These are phyloP conservation scores for Rhizophora apiculata DNA, from an alignment of 345 rosid genomes.

Conservation along the genomic window DNA sequence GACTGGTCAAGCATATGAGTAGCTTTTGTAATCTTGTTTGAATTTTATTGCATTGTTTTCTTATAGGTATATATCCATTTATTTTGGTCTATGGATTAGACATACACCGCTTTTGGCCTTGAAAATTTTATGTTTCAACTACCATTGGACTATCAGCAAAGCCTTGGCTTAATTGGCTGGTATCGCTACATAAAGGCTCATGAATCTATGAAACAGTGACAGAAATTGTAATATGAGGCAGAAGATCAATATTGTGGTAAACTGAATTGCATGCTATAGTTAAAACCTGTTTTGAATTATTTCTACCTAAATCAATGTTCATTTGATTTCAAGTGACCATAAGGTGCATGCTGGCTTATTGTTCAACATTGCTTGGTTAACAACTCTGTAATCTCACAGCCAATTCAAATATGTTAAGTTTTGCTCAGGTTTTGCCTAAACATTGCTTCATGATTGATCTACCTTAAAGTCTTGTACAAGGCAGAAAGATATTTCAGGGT, in stretches of 20 bases:
- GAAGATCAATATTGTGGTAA: background rate
- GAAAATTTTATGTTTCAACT: too few relatives aligned
- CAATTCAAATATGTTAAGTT: conserved; percentile 2
- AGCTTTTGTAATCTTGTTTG: background rate
- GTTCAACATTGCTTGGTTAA: background rate
- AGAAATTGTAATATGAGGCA: background rate
- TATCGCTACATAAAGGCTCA: background rate
- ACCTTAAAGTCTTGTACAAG: background rate
- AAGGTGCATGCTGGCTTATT: background rate
- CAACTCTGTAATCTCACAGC: background rate
- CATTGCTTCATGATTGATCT: conserved; percentile 1
- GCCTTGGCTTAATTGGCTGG: background rate
- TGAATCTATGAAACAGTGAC: background rate
- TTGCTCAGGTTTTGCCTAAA: background rate
- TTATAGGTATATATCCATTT: background rate
- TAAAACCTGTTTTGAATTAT: background rate
- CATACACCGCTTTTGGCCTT: too few relatives aligned
- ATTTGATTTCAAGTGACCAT: too few relatives aligned
- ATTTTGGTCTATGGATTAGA: background rate
- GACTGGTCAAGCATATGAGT: background rate
- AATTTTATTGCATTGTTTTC: background rate
- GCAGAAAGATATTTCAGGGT: too few relatives aligned
- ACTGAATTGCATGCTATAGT: background rate
- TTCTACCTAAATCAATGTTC: background rate
- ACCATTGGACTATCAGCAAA: background rate